phyloP scores from a whole-genome alignment of 169 alveolate genomes.

The Besnoitia besnoiti region DNA sequence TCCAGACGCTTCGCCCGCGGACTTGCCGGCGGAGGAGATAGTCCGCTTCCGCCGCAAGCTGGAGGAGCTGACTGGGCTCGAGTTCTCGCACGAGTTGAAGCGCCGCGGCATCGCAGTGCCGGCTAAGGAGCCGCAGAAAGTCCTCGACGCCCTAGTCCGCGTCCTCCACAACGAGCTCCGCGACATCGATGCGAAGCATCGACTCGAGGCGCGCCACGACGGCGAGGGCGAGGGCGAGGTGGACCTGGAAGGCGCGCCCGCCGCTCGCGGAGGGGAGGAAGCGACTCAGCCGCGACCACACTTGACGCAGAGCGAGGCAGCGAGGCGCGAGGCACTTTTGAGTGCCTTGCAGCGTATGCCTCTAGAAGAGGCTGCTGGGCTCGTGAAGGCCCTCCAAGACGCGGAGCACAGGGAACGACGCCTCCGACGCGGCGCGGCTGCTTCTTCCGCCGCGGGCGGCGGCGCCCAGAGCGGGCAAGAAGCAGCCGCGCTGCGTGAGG shows the following conservation, averaged over 20 bases:
- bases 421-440: too few species aligned
- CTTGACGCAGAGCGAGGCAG: background rate
- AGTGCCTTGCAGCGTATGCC: background rate
- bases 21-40: background rate
- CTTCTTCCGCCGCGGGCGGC: too few species aligned
- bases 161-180: background rate
- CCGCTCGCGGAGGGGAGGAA: background rate
- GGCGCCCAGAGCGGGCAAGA: too few species aligned
- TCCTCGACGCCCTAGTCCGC: background rate
- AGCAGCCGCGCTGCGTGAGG: too few species aligned
- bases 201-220: background rate
- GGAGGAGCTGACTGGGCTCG: constrained; percentile 19
- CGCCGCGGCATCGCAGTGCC: background rate
- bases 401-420: background rate
- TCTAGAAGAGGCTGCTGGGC: background rate
- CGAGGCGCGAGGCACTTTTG: background rate
- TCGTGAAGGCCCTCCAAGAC: background rate
- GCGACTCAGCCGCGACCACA: background rate
- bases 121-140: background rate
- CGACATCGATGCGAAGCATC: background rate
- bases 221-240: background rate
- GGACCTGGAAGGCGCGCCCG: background rate
- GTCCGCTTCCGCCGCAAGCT: background rate
- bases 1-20: background rate
- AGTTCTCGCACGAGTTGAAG: background rate